These are phyloP conservation scores for Pseudogymnoascus verrucosus DNA, from an alignment of 2,329 filamentous ascomycete genomes.

Conservation along the genomic window DNA sequence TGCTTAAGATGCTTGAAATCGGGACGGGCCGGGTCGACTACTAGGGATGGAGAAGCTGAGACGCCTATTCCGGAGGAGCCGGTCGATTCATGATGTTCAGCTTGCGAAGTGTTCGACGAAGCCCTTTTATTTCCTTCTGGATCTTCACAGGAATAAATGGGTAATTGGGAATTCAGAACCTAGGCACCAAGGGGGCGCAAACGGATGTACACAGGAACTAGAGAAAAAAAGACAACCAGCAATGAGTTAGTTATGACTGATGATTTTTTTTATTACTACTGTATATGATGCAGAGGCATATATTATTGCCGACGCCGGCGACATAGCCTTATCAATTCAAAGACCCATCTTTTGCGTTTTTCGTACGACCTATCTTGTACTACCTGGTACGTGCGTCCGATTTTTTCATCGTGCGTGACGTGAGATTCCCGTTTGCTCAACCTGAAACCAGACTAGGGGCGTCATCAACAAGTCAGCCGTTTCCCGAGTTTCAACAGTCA, in stretches of 20 bases:
- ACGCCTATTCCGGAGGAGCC: not conserved
- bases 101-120: not conserved
- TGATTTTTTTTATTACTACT: not conserved
- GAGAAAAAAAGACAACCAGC: not conserved
- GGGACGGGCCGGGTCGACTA: not conserved
- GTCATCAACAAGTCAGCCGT: not conserved
- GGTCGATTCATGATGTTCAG: not conserved
- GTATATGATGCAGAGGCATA: not conserved
- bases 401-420: not conserved
- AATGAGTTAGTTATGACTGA: not conserved
- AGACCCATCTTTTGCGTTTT: not conserved
- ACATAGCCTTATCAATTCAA: constrained; percentile 1
- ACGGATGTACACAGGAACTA: not conserved
- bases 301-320: not conserved
- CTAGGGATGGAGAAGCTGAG: not conserved
- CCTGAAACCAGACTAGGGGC: not conserved
- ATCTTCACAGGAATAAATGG: not conserved
- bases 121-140: not conserved
- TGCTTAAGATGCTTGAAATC: not conserved
- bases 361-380: not conserved
- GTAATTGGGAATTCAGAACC: not conserved
- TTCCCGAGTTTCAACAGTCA: not conserved
- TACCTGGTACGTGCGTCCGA: not conserved
- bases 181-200: not conserved
- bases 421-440: not conserved